These are phyloP conservation scores for Phytophthora citricola DNA, from an alignment of 352 stramenopile species.

Conservation along the genomic window DNA sequence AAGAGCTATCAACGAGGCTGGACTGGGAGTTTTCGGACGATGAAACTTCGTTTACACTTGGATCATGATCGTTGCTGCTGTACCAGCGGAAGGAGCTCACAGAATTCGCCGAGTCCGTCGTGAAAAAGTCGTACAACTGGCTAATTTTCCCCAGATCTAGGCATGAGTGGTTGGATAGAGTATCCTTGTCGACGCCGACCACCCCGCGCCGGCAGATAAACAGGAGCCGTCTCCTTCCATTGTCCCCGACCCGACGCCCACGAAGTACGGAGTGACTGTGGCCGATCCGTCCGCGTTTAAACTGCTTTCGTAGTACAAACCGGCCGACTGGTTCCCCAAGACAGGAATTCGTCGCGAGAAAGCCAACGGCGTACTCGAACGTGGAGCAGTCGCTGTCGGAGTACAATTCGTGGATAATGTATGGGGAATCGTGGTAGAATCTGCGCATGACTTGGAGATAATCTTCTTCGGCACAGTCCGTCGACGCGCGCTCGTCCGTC, in stretches of 20 bases:
- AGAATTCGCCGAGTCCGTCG: constrained; percentile 2
- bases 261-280: constrained; percentile 1
- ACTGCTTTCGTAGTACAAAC: constrained; percentile 4
- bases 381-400: constrained; percentile 7
- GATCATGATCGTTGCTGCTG: neutral
- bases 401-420: constrained; percentile 24
- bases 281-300: constrained; percentile 10
- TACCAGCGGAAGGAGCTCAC: neutral
- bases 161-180: neutral
- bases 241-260: neutral
- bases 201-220: neutral
- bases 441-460: constrained; percentile 11
- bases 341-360: constrained; percentile 11
- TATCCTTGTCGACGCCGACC: neutral
- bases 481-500: neutral
- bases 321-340: neutral
- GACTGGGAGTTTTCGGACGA: neutral
- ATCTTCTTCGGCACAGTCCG: constrained; percentile 14
- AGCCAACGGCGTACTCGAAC: constrained; percentile 12
- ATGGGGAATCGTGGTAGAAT: constrained; percentile 8
- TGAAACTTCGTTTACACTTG: neutral
- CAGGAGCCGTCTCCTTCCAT: constrained; percentile 12
- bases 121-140: constrained; percentile 7
- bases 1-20: neutral
- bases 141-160: neutral